Evolutionary conservation across 2,329 filamentous ascomycete species (phyloP).

Genomic region (Penicillium digitatum): DNA sequence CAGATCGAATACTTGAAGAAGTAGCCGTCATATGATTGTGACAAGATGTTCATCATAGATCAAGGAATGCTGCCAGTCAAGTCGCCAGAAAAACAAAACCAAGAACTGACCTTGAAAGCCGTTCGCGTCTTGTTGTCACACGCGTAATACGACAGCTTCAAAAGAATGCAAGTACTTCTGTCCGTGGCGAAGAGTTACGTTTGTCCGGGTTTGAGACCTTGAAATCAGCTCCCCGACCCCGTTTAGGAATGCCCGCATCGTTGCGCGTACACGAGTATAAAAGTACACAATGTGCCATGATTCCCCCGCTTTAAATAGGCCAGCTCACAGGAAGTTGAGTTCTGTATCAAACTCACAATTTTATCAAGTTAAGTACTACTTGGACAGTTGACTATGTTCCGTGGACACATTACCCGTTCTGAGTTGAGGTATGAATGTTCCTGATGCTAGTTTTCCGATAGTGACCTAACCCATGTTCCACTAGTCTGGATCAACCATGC

Average conservation of each 20-base stretch:
- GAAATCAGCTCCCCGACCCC: constrained; percentile 1
- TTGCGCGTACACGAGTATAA: constrained; percentile 1
- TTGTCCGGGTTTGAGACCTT: neutral
- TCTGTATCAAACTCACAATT: no score
- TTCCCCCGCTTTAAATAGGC: neutral
- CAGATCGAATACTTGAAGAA: neutral
- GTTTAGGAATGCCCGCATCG: constrained; percentile 8
- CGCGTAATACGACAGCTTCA: neutral
- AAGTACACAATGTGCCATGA: neutral
- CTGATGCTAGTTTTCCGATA: neutral
- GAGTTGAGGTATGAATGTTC: neutral
- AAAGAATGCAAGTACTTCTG: constrained; percentile 1
- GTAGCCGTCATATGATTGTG: neutral
- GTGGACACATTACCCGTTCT: neutral
- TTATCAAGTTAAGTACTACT: neutral
- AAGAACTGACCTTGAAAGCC: neutral
- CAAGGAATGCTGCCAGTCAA: neutral
- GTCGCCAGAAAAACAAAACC: neutral
- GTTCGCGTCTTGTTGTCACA: neutral
- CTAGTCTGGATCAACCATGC: constrained; percentile 17
- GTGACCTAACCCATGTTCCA: neutral
- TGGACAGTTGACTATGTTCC: neutral
- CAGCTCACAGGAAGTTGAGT: neutral
- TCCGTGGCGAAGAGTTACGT: neutral
- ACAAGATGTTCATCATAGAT: neutral